phyloP scores from a whole-genome alignment of 2,329 filamentous ascomycete species.

The Aspergillus novofumigatus region DNA sequence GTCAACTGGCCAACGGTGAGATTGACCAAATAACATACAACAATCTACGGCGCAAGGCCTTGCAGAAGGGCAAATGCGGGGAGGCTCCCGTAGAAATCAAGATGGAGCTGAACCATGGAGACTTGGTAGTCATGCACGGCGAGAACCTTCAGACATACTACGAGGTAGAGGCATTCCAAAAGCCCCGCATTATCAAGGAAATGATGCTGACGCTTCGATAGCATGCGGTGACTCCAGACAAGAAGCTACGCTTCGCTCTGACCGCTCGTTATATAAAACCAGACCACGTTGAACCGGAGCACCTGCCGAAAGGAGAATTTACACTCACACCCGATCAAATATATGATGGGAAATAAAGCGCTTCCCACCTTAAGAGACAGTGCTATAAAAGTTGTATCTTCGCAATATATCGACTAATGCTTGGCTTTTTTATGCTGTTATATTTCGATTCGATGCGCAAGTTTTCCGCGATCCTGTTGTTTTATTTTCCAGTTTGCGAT shows the following conservation, averaged over 20 bases:
- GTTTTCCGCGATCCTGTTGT: background rate
- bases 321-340: slow-evolving; percentile 20
- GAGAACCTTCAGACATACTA: slow-evolving; percentile 51
- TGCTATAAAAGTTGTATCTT: background rate
- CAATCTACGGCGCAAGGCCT: slow-evolving; percentile 19
- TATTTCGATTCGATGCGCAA: background rate
- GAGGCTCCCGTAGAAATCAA: slow-evolving; percentile 34
- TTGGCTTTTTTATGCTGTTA: background rate
- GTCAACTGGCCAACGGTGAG: slow-evolving; percentile 11
- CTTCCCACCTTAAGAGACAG: background rate
- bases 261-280: slow-evolving; percentile 33
- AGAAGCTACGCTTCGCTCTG: slow-evolving; percentile 33
- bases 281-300: slow-evolving; percentile 15
- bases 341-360: slow-evolving; percentile 27
- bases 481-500: background rate
- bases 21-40: slow-evolving; percentile 22
- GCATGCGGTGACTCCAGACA: slow-evolving; percentile 30
- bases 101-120: slow-evolving; percentile 52
- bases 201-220: slow-evolving; percentile 5
- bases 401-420: background rate
- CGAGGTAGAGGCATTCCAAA: slow-evolving; percentile 35
- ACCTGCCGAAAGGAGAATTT: slow-evolving; percentile 28
- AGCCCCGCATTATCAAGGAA: background rate
- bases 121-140: slow-evolving; percentile 57
- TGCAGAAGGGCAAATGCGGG: slow-evolving; percentile 21